Percentiles rank a stretch among this genome's conserved stretches.
phyloP scores from a whole-genome alignment of 345 rosid genomes.

The Eucalyptus lansdowneana region DNA sequence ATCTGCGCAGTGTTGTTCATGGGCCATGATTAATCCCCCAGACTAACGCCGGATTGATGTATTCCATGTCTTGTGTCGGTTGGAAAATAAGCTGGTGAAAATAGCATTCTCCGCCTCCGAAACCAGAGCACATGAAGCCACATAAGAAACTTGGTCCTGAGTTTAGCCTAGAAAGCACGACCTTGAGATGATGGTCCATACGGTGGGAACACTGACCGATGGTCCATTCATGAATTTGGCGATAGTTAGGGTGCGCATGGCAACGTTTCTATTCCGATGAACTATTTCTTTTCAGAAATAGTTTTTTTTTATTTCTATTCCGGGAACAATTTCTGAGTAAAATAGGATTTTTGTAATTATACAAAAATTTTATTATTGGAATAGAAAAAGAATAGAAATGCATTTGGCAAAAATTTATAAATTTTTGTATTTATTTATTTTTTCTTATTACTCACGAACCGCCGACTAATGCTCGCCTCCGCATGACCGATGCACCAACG shows the following conservation, averaged over 20 bases:
- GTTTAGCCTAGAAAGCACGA: neutral
- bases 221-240: neutral
- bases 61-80: neutral
- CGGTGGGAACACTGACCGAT: neutral
- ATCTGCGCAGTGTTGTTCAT: neutral
- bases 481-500: no score
- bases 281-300: no score
- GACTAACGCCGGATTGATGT: neutral
- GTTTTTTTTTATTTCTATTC: no score
- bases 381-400: no score
- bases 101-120: accelerated
- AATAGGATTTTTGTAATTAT: no score
- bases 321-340: no score
- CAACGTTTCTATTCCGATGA: no score
- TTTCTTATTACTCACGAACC: accelerated
- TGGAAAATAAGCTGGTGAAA: neutral
- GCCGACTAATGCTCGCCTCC: accelerated
- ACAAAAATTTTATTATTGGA: no score
- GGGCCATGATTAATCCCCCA: no score
- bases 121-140: accelerated
- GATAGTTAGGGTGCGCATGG: neutral
- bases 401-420: no score
- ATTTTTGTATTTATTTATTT: no score
- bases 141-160: neutral
- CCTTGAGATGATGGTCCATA: neutral